phyloP scores from a whole-genome alignment of 169 alveolate species.

The Cyclospora cayetanensis region DNA sequence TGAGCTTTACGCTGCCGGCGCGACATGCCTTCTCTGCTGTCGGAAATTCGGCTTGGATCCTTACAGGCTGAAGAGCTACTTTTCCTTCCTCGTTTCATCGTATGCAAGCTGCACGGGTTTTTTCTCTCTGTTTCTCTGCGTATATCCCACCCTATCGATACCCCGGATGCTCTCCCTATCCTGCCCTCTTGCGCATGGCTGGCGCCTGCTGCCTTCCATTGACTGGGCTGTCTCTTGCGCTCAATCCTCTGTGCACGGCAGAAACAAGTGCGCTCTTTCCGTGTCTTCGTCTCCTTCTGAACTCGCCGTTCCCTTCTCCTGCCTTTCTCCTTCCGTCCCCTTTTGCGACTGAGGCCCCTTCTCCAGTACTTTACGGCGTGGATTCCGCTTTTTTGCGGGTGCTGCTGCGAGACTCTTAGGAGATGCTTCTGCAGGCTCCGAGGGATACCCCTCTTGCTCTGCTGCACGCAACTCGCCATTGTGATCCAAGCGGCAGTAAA shows the following conservation, averaged over 20 bases:
- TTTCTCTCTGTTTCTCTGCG: neutral
- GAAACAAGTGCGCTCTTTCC: too few relatives aligned
- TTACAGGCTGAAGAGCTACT: neutral
- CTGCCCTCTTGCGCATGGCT: too few relatives aligned
- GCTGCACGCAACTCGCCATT: neutral
- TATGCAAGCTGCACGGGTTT: neutral
- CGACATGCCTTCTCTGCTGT: neutral
- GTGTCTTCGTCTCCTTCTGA: too few relatives aligned
- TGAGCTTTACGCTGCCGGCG: neutral
- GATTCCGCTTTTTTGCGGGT: neutral
- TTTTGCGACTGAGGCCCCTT: neutral
- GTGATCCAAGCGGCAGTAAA: neutral
- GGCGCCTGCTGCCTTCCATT: too few relatives aligned
- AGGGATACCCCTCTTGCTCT: neutral
- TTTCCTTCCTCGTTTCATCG: neutral
- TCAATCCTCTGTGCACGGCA: too few relatives aligned
- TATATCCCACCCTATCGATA: too few relatives aligned
- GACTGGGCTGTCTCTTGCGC: too few relatives aligned
- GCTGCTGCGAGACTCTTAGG: neutral
- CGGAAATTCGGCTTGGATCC: neutral
- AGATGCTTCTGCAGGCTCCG: neutral
- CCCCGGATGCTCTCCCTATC: too few relatives aligned
- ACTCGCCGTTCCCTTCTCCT: too few relatives aligned
- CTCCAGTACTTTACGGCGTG: too few relatives aligned
- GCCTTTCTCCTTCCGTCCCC: neutral